Evolutionary conservation across 2,329 filamentous ascomycete genomes (phyloP).

Genomic region (Pseudogymnoascus sp.): DNA sequence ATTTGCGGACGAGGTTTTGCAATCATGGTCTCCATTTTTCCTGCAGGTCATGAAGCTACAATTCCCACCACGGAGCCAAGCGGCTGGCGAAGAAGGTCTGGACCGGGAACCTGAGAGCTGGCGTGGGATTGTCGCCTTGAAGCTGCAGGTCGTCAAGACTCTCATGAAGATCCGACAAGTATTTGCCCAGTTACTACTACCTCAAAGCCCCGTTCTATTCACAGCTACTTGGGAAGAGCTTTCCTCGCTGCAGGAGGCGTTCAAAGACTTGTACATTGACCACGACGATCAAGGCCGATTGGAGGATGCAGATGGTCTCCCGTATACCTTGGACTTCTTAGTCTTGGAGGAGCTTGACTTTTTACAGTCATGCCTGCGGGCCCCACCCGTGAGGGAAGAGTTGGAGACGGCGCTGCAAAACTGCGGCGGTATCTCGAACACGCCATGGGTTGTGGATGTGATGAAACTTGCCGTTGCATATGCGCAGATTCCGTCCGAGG

Average conservation of each 20-base stretch:
- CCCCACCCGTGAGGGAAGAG: constrained; percentile 79
- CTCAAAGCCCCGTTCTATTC: constrained; percentile 77
- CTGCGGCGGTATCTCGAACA: constrained; percentile 50
- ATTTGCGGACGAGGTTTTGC: constrained; percentile 81
- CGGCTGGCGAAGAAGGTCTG: constrained; percentile 44
- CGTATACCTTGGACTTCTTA: constrained; percentile 89
- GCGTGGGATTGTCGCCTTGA: constrained; percentile 76
- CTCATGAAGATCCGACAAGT: constrained; percentile 80
- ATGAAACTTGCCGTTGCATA: constrained; percentile 80
- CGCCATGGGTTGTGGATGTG: constrained; percentile 78
- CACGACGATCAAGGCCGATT: constrained; percentile 79
- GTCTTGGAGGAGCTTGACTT: constrained; percentile 93
- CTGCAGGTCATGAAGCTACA: constrained; percentile 65
- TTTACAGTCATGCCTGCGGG: constrained; percentile 81
- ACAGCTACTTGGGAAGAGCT: constrained; percentile 85
- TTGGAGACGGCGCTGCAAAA: constrained; percentile 69
- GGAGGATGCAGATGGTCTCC: constrained; percentile 83
- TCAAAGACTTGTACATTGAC: constrained; percentile 77
- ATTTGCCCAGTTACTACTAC: constrained; percentile 72
- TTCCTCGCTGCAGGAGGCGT: constrained; percentile 59
- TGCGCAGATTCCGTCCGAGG: constrained; percentile 82
- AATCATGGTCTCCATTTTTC: constrained; percentile 86
- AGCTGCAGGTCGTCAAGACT: constrained; percentile 89
- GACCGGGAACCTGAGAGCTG: constrained; percentile 56
- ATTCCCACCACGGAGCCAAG: constrained; percentile 52